Conservation (phyloP, 768 basidiomycete species). For the Auriculariales sp. region DNA sequence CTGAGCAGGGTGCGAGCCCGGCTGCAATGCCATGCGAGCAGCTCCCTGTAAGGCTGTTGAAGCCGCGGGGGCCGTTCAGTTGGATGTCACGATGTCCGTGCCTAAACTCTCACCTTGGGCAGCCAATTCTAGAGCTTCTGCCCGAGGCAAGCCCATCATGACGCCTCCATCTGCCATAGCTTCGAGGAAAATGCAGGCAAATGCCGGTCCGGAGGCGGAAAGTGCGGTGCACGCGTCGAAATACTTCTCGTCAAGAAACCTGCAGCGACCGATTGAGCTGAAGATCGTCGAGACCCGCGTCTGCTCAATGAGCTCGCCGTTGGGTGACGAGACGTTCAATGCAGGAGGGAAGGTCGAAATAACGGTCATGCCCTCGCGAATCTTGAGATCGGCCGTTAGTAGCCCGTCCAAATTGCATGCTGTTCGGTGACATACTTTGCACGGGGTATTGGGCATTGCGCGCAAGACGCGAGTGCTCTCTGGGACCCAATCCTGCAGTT, state of each 20-base stretch:
- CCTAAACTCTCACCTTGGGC: slow-evolving; percentile 61
- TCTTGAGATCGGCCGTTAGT: slow-evolving; percentile 32
- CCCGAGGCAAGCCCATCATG: slow-evolving; percentile 96
- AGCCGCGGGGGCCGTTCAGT: neutral
- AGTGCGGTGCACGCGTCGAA: slow-evolving; percentile 98
- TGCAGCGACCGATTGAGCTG: slow-evolving; percentile 89
- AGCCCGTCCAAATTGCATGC: neutral
- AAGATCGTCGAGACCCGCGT: slow-evolving; percentile 80
- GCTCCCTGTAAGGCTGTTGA: slow-evolving; percentile 81
- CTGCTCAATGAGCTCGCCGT: slow-evolving; percentile 21
- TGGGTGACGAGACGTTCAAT: neutral
- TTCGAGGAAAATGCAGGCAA: slow-evolving; percentile 91
- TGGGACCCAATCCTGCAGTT: slow-evolving; percentile 61
- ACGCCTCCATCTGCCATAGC: slow-evolving; percentile 99
- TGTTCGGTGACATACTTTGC: slow-evolving; percentile 43
- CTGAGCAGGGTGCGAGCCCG: slow-evolving; percentile 84
- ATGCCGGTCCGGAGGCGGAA: slow-evolving; percentile 91
- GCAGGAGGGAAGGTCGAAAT: slow-evolving; percentile 52
- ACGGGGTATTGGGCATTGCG: slow-evolving; percentile 98
- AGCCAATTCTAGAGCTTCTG: slow-evolving; percentile 87
- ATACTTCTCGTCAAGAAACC: slow-evolving; percentile 95
- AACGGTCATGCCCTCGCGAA: slow-evolving; percentile 97
- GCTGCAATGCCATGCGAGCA: slow-evolving; percentile 85
- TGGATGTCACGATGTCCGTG: neutral
- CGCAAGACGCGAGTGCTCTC: slow-evolving; percentile 76